Percentiles rank a stretch among this genome's conserved stretches.
These are phyloP conservation scores for Epichloe amarillans DNA, from an alignment of 2,329 filamentous ascomycete species.

Conservation along the genomic window DNA sequence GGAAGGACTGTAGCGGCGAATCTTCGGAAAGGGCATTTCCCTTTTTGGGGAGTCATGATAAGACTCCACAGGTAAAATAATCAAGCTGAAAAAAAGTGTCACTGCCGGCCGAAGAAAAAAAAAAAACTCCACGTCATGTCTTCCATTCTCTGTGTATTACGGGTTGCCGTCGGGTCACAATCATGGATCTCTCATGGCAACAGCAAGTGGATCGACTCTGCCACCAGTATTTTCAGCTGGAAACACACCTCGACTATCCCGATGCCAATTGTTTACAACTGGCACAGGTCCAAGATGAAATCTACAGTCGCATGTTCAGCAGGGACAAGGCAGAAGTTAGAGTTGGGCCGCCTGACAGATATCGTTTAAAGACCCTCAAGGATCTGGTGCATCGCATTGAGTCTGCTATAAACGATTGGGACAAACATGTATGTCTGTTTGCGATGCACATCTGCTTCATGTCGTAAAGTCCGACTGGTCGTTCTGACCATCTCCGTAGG, in stretches of 20 bases:
- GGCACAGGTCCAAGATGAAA: conserved; percentile 47
- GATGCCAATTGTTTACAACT: conserved; percentile 42
- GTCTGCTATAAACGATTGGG: conserved; percentile 62
- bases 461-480: background rate
- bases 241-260: conserved; percentile 52
- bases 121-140: background rate
- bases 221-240: conserved; percentile 68
- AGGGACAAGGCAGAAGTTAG: conserved; percentile 37
- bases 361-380: conserved; percentile 62
- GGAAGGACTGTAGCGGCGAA: background rate
- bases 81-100: background rate
- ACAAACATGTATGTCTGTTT: conserved; percentile 62
- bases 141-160: background rate
- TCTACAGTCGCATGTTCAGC: conserved; percentile 57
- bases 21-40: background rate
- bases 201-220: conserved; percentile 39
- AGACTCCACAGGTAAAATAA: no score
- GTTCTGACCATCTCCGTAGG: conserved; percentile 38
- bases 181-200: conserved; percentile 1
- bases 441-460: background rate
- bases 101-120: background rate
- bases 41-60: background rate
- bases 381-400: conserved; percentile 58
- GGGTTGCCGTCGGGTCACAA: background rate
- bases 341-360: conserved; percentile 52